Evolutionary conservation across 2,329 filamentous ascomycete genomes (phyloP).

Genomic region (Malbranchea cinnamomea): DNA sequence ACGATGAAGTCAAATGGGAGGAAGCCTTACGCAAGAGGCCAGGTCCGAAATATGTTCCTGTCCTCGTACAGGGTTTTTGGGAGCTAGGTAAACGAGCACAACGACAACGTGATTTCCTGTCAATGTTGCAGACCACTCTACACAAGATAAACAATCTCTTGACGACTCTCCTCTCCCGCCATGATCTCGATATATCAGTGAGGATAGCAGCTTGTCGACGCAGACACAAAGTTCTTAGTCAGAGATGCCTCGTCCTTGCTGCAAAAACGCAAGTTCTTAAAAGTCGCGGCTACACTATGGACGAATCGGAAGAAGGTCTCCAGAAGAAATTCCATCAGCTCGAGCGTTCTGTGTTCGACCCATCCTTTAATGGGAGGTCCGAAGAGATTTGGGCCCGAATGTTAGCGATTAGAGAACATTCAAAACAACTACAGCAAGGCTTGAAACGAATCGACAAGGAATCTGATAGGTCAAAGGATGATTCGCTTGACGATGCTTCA

Average conservation of each 20-base stretch:
- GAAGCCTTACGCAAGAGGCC: constrained; percentile 47
- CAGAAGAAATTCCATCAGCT: constrained; percentile 46
- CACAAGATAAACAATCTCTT: constrained; percentile 52
- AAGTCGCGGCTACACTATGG: constrained; percentile 51
- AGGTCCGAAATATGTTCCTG: constrained; percentile 41
- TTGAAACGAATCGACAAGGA: constrained; percentile 39
- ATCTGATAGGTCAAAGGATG: constrained; percentile 25
- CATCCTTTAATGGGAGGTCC: constrained; percentile 42
- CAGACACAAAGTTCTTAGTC: constrained; percentile 44
- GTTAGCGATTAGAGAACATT: constrained; percentile 45
- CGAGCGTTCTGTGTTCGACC: constrained; percentile 45
- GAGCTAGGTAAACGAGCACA: constrained; percentile 43
- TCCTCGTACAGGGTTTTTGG: constrained; percentile 45
- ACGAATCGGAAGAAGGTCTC: constrained; percentile 46
- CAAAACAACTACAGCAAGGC: constrained; percentile 43
- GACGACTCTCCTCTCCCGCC: constrained; percentile 42
- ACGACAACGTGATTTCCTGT: constrained; percentile 42
- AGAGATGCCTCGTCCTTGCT: constrained; percentile 45
- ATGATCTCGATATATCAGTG: constrained; percentile 45
- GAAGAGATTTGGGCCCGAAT: constrained; percentile 55
- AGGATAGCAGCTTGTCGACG: constrained; percentile 43
- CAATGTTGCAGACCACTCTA: constrained; percentile 41
- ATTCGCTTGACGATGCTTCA: constrained; percentile 40
- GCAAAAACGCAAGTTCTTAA: constrained; percentile 50
- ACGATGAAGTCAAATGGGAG: constrained; percentile 49